phyloP scores from a whole-genome alignment of 1,284 basidiomycete species.

The Ganoderma sinense region DNA sequence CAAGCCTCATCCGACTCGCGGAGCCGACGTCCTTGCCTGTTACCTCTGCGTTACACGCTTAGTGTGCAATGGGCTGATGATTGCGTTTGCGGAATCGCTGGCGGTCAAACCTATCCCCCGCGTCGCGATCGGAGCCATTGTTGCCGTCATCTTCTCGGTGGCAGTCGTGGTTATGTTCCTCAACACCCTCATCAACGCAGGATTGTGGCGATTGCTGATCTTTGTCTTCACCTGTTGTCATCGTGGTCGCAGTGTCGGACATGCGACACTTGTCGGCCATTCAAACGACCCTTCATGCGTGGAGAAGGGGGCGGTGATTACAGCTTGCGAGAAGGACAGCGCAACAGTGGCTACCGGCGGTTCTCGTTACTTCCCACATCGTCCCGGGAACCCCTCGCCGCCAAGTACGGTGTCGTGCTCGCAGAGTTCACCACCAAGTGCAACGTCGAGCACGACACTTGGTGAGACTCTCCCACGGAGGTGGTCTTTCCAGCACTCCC shows the following conservation, averaged over 20 bases:
- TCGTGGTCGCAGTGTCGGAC: constrained; percentile 24
- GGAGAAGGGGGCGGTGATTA: constrained; percentile 24
- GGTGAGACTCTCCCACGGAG: constrained; percentile 52
- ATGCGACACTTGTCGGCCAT: constrained; percentile 33
- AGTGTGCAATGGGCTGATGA: constrained; percentile 66
- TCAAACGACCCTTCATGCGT: constrained; percentile 32
- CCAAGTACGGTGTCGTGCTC: constrained; percentile 32
- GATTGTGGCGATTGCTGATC: constrained; percentile 39
- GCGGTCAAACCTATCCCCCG: constrained; percentile 73
- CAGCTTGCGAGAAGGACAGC: constrained; percentile 34
- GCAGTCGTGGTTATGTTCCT: constrained; percentile 65
- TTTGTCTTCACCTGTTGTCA: constrained; percentile 31
- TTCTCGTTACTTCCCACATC: constrained; percentile 36
- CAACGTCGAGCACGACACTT: constrained; percentile 47
- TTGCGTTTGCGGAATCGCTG: constrained; percentile 72
- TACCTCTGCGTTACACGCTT: constrained; percentile 72
- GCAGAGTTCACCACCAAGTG: constrained; percentile 46
- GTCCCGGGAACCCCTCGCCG: constrained; percentile 61
- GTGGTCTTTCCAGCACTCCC: constrained; percentile 53
- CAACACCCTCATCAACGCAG: constrained; percentile 60
- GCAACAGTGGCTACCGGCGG: constrained; percentile 29
- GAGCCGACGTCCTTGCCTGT: constrained; percentile 67
- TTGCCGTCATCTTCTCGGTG: constrained; percentile 66
- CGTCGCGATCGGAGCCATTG: constrained; percentile 75
- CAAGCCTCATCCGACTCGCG: constrained; percentile 62